phyloP scores from a whole-genome alignment of 805 yeast genomes.

The Dipodascopsis uninucleata region DNA sequence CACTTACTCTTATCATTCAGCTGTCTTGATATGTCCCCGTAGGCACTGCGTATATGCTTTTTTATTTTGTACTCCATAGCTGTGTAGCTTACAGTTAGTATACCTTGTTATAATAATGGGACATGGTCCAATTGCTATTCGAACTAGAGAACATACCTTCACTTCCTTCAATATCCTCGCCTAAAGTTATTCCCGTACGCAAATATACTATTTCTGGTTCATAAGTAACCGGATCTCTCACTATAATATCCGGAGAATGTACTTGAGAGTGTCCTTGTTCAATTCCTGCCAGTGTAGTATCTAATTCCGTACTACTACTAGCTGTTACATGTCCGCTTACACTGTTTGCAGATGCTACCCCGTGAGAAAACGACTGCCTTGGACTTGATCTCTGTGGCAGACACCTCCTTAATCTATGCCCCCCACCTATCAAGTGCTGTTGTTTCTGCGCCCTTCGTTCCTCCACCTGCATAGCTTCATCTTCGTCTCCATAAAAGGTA shows the following conservation, averaged over 20 bases:
- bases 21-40: slow-evolving; percentile 7
- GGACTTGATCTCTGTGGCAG: too few species aligned
- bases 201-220: slow-evolving; percentile 22
- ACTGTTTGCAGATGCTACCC: too few species aligned
- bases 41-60: slow-evolving; percentile 9
- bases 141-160: slow-evolving; percentile 12
- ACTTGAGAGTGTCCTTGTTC: too few species aligned
- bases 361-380: too few species aligned
- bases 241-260: slow-evolving; percentile 23
- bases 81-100: not conserved
- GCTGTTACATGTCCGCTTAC: slow-evolving; percentile 2
- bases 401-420: too few species aligned
- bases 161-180: slow-evolving; percentile 15
- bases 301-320: not conserved
- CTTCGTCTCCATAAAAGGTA: slow-evolving; percentile 9
- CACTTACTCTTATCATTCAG: slow-evolving; percentile 6
- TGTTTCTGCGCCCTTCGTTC: slow-evolving; percentile 2
- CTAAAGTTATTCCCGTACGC: slow-evolving; percentile 13
- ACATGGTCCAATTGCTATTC: not conserved
- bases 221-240: slow-evolving; percentile 15
- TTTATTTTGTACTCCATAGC: slow-evolving; percentile 16
- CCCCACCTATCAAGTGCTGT: too few species aligned
- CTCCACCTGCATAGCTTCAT: not conserved
- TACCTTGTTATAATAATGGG: not conserved
- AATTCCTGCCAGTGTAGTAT: slow-evolving; percentile 2